Base-by-base conservation (phyloP, 2,329 filamentous ascomycete species). In the Arthrobotrys sinensis region DNA sequence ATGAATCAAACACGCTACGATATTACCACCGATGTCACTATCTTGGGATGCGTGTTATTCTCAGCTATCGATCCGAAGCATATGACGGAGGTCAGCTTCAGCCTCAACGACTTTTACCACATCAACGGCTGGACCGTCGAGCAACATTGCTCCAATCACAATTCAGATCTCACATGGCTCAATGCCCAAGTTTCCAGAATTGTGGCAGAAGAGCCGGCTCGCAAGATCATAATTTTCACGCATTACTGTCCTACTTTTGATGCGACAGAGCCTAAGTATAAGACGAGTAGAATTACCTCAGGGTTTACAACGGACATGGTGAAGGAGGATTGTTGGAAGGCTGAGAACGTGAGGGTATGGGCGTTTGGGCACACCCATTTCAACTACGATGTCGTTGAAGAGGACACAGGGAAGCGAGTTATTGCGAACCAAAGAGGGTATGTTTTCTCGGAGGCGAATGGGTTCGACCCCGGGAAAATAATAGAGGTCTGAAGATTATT, bases 61-160 rank as follows among this genome's bases (percentile, higher is more conserved):
- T 89, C 88, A 0, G 68, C 81, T 7, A 82, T 90, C 28, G 83
- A 85, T 0, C 67, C 83, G 0, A 81, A 84, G n/a, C 83, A 85
- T 5, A 79, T 81, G 6, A 82, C 84, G 38, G 80, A 72, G 0
- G 85, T 89, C 12, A 84, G 84, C 57, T 81, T 85, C 40, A 83
- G 85, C 0, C 80, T 89, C 7, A 87, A 87, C 52, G 88, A 89
- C 82, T 90, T 89, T 79, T 87, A 85, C 79, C 80, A 85, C 0
- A 88, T 85, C n/a, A 53, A 43, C 5, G 43, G 65, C 24, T 83
- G 82, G 82, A 81, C 79, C 0, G 76, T 81, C 1, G 68, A 80
- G 1, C 45, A 65, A 19, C 82, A 83, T 75, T 80, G 78, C 45
- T 16, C 45, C 6, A 66, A 69, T 19, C 83, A 83, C 48, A 7